Percentiles rank a stretch among this genome's conserved stretches.
Conservation (phyloP, 2,329 filamentous ascomycete genomes). For the Neofusicoccum kwambonambiense region DNA sequence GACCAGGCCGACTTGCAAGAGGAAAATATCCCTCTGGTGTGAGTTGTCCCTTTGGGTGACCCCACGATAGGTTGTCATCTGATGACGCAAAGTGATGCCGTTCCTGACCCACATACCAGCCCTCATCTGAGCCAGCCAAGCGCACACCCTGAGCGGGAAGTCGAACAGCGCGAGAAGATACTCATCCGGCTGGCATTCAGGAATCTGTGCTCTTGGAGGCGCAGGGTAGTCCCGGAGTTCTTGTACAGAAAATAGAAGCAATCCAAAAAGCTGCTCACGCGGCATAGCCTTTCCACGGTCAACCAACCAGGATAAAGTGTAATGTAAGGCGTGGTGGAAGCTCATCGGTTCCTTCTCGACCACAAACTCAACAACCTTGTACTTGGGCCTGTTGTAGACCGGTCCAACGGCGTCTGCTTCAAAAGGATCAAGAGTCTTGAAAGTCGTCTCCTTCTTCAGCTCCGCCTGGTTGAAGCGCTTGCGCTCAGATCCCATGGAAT, state of each 20-base stretch:
- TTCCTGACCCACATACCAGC: constrained; percentile 98
- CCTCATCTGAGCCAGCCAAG: constrained; percentile 97
- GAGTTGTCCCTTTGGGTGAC: constrained; percentile 87
- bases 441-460: constrained; percentile 80
- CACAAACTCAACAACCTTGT: constrained; percentile 68
- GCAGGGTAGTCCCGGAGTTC: constrained; percentile 64
- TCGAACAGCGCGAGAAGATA: constrained; percentile 87
- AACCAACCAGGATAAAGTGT: constrained; percentile 92
- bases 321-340: constrained; percentile 96
- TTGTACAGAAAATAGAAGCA: constrained; percentile 70
- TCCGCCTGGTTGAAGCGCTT: constrained; percentile 82
- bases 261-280: constrained; percentile 61
- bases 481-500: constrained; percentile 86
- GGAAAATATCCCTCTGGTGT: constrained; percentile 91
- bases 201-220: constrained; percentile 60
- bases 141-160: constrained; percentile 87
- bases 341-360: constrained; percentile 90
- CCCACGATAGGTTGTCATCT: constrained; percentile 89
- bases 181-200: constrained; percentile 67
- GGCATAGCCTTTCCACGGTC: constrained; percentile 80
- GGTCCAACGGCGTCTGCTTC: constrained; percentile 65
- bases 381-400: constrained; percentile 50
- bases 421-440: constrained; percentile 74
- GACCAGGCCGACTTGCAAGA: constrained; percentile 87
- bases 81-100: constrained; percentile 90